phyloP scores from a whole-genome alignment of 1,139 yeast genomes.

The Scheffersomyces stambukii region DNA sequence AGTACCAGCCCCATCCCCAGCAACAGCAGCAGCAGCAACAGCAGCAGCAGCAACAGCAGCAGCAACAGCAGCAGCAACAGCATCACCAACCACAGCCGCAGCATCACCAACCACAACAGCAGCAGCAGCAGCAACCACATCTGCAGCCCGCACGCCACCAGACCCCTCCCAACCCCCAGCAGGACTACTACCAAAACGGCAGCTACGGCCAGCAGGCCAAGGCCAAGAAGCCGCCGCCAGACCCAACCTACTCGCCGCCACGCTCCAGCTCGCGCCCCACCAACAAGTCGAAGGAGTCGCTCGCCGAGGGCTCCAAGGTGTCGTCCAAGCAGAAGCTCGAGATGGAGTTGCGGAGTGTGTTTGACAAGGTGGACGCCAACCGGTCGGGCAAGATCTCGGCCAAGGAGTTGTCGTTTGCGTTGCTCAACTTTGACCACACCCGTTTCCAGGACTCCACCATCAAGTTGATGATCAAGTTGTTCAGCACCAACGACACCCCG shows the following conservation, averaged over 20 bases:
- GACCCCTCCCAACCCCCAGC: slow-evolving; percentile 10
- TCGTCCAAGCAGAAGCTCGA: slow-evolving; percentile 26
- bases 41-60: slow-evolving; percentile 10
- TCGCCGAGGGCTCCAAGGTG: slow-evolving; percentile 2
- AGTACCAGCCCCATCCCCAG: slow-evolving; percentile 11
- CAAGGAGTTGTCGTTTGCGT: slow-evolving; percentile 56
- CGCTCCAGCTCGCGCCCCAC: slow-evolving; percentile 8
- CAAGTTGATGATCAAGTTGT: slow-evolving; percentile 60
- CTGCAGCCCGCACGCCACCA: slow-evolving; percentile 4
- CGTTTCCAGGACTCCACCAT: slow-evolving; percentile 63
- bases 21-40: slow-evolving; percentile 11
- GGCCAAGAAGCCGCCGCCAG: slow-evolving; percentile 8
- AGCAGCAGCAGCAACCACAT: slow-evolving; percentile 11
- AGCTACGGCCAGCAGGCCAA: slow-evolving; percentile 9
- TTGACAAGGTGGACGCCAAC: slow-evolving; percentile 53
- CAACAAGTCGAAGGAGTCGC: slow-evolving; percentile 9
- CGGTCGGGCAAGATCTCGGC: slow-evolving; percentile 56
- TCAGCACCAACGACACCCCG: slow-evolving; percentile 32
- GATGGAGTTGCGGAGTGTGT: slow-evolving; percentile 48
- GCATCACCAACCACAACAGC: slow-evolving; percentile 10
- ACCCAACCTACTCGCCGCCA: slow-evolving; percentile 7
- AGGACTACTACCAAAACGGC: slow-evolving; percentile 9
- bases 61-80: slow-evolving; percentile 3
- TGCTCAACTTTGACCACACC: slow-evolving; percentile 62
- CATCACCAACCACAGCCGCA: slow-evolving; percentile 3